Conservation (phyloP, 2,329 filamentous ascomycete genomes). For the Chlorencoelia australis region DNA sequence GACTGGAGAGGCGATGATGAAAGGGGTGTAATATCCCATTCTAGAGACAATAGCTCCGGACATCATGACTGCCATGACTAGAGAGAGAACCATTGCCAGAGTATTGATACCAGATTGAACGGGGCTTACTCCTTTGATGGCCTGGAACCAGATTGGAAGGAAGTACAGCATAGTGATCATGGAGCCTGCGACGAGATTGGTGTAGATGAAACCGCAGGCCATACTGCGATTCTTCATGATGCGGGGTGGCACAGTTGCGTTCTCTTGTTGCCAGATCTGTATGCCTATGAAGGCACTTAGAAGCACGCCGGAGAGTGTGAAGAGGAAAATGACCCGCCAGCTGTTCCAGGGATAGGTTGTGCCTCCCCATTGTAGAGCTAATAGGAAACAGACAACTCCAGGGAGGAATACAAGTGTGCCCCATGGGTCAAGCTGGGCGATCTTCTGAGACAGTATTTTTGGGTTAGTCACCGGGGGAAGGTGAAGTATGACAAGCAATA, state of each 20-base stretch:
- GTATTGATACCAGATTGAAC: slow-evolving; percentile 35
- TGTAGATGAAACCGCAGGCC: slow-evolving; percentile 25
- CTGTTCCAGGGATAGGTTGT: slow-evolving; percentile 29
- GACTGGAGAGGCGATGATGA: slow-evolving; percentile 42
- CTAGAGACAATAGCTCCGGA: slow-evolving; percentile 1
- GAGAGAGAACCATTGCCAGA: slow-evolving; percentile 26
- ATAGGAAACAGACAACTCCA: slow-evolving; percentile 28
- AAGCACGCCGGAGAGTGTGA: slow-evolving; percentile 26
- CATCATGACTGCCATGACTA: slow-evolving; percentile 20
- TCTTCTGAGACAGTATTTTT: too few species aligned
- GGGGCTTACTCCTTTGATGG: slow-evolving; percentile 33
- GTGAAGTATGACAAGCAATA: not conserved
- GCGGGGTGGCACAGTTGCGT: slow-evolving; percentile 32
- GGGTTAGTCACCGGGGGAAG: too few species aligned
- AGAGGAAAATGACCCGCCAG: slow-evolving; percentile 27
- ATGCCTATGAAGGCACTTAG: slow-evolving; percentile 25
- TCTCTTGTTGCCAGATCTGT: slow-evolving; percentile 30
- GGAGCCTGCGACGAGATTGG: slow-evolving; percentile 27
- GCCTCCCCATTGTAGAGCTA: slow-evolving; percentile 33
- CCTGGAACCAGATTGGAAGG: slow-evolving; percentile 40
- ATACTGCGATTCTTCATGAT: slow-evolving; percentile 31
- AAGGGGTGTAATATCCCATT: slow-evolving; percentile 35
- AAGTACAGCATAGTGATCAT: slow-evolving; percentile 34
- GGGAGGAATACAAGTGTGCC: slow-evolving; percentile 30
- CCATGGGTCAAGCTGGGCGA: slow-evolving; percentile 29